These are phyloP conservation scores for Cucurbita ficifolia DNA, from an alignment of 306 rosid species.

Conservation along the genomic window DNA sequence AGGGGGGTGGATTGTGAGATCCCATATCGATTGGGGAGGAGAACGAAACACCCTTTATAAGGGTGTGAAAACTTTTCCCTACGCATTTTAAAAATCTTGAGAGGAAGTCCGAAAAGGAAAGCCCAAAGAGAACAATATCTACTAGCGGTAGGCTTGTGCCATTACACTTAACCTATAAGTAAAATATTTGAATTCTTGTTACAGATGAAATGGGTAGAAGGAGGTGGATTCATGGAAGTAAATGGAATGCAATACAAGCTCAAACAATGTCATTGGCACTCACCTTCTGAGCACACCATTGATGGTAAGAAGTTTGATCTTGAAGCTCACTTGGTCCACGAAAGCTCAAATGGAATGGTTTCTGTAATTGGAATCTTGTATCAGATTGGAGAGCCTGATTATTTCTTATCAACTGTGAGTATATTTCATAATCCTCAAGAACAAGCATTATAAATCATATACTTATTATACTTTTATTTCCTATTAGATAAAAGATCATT, in stretches of 20 bases:
- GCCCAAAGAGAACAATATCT: no score
- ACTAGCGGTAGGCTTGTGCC: no score
- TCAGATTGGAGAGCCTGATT: constrained; percentile 33
- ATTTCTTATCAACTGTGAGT: constrained; percentile 37
- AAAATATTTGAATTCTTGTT: no score
- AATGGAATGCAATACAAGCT: constrained; percentile 40
- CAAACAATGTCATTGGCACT: constrained; percentile 64
- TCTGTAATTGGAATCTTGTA: constrained; percentile 50
- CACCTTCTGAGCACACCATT: constrained; percentile 67
- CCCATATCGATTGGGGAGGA: no score
- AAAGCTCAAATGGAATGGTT: constrained; percentile 22
- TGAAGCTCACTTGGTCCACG: constrained; percentile 62
- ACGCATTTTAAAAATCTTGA: no score
- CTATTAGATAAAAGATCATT: constrained; percentile 18
- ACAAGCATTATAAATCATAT: no score
- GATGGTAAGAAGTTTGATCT: constrained; percentile 39
- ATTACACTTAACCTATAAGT: no score
- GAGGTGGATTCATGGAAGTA: constrained; percentile 34
- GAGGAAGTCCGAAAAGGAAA: no score
- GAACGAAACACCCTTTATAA: no score
- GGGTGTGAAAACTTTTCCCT: no score
- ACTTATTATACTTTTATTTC: background rate
- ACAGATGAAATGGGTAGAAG: constrained; percentile 36
- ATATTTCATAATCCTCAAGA: background rate
- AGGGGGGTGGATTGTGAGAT: no score